These are phyloP conservation scores for Lipomyces kockii DNA, from an alignment of 805 yeast species.

Conservation along the genomic window DNA sequence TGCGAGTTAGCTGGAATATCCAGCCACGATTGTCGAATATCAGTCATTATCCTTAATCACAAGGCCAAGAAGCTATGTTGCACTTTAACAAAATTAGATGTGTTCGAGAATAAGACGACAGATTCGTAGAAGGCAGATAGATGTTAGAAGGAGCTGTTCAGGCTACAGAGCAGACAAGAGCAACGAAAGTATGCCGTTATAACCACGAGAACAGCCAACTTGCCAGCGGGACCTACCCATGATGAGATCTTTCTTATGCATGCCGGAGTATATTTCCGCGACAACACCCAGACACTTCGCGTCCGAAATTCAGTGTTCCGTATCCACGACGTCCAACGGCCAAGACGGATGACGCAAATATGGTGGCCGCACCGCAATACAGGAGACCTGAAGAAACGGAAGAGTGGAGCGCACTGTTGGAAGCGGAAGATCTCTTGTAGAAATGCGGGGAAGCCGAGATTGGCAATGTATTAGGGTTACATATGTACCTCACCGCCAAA, in stretches of 20 bases:
- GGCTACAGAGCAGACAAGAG: no score
- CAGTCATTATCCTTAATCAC: not conserved
- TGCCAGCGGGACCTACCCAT: no score
- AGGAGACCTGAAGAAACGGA: no score
- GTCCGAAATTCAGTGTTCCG: not conserved
- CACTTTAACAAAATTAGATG: not conserved
- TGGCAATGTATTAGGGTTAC: no score
- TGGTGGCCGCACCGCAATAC: not conserved
- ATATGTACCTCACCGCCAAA: no score
- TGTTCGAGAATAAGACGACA: not conserved
- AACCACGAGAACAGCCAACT: no score
- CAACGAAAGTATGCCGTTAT: no score
- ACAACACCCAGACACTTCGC: no score
- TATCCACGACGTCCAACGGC: not conserved
- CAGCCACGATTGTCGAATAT: slow-evolving; percentile 10
- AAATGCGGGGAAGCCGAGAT: no score
- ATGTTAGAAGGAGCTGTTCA: no score
- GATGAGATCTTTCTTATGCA: not conserved
- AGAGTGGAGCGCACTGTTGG: no score
- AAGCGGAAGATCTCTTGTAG: no score
- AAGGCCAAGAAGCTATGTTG: not conserved
- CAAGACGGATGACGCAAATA: not conserved
- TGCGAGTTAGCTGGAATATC: slow-evolving; percentile 7
- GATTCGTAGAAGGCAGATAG: not conserved
- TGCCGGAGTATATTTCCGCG: not conserved